A percentile compares a stretch with the other conserved stretches of the same genome.
Conservation (phyloP, 73 alveolate species). For the Durusdinium trenchii region DNA sequence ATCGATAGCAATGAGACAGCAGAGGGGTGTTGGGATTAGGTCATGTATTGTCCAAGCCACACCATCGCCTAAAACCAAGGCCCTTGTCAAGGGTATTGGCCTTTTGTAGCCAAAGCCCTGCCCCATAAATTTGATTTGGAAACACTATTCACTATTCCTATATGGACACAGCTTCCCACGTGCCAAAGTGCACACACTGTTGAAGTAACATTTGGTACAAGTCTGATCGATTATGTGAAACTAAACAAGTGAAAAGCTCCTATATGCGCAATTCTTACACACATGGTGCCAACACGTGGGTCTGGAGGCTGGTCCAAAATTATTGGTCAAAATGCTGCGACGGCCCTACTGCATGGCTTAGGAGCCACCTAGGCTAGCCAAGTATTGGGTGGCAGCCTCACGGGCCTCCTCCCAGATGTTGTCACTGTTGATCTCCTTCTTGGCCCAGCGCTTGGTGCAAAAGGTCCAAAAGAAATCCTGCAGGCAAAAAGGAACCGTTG, state of each 20-base stretch:
- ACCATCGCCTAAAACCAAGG: neutral
- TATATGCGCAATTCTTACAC: too few relatives aligned
- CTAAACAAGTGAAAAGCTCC: too few relatives aligned
- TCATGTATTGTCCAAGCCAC: neutral
- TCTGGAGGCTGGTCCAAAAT: neutral
- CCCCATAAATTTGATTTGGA: too few relatives aligned
- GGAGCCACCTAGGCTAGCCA: neutral
- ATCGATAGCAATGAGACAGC: neutral
- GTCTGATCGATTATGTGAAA: too few relatives aligned
- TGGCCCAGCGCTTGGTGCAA: neutral
- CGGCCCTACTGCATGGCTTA: neutral
- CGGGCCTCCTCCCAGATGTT: neutral
- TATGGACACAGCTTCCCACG: too few relatives aligned
- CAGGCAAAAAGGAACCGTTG: too few relatives aligned
- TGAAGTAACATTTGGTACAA: too few relatives aligned
- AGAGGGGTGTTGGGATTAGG: too few relatives aligned
- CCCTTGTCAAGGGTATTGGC: neutral
- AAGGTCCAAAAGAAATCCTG: constrained; percentile 2
- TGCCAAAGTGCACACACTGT: too few relatives aligned
- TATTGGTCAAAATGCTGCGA: too few relatives aligned
- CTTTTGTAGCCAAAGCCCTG: too few relatives aligned
- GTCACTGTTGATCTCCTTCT: neutral
- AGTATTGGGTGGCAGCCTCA: neutral
- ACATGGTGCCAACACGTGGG: neutral
- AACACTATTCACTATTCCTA: too few relatives aligned